Evolutionary conservation across 257 asterid species (phyloP).

Genomic region (Capsicum baccatum): DNA sequence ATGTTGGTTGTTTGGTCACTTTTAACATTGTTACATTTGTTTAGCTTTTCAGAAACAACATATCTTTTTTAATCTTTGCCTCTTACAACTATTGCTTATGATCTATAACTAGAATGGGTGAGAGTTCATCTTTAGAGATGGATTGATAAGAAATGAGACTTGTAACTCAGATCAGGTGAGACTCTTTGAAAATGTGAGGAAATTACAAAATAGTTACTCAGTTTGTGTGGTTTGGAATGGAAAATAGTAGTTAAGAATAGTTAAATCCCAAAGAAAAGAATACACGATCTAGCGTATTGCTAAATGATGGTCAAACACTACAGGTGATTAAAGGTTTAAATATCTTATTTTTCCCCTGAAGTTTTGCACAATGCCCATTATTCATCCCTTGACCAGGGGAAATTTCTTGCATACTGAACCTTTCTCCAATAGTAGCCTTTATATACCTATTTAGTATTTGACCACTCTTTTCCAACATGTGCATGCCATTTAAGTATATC

Average conservation of each 20-base stretch:
- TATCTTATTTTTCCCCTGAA: too few relatives aligned
- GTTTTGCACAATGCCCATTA: too few relatives aligned
- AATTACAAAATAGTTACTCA: not conserved
- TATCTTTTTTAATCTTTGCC: constrained; percentile 18
- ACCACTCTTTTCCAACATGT: not conserved
- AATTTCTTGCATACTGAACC: too few relatives aligned
- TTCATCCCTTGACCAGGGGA: too few relatives aligned
- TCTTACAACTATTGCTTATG: not conserved
- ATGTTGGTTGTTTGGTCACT: too few relatives aligned
- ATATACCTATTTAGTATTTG: not conserved
- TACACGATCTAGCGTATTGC: not conserved
- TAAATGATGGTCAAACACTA: constrained; percentile 5
- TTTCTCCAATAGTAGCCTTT: not conserved
- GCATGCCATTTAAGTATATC: not conserved
- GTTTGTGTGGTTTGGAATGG: not conserved
- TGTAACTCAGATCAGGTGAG: not conserved
- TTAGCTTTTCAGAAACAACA: too few relatives aligned
- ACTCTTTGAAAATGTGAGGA: not conserved
- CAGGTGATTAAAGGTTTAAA: not conserved
- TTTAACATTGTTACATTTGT: too few relatives aligned
- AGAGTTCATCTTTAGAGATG: not conserved
- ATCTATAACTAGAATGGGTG: not conserved
- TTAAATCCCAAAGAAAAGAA: not conserved
- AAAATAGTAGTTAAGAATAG: not conserved
- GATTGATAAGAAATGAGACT: not conserved